phyloP scores from a whole-genome alignment of 768 basidiomycete species.

The Kwoniella botswanensis region DNA sequence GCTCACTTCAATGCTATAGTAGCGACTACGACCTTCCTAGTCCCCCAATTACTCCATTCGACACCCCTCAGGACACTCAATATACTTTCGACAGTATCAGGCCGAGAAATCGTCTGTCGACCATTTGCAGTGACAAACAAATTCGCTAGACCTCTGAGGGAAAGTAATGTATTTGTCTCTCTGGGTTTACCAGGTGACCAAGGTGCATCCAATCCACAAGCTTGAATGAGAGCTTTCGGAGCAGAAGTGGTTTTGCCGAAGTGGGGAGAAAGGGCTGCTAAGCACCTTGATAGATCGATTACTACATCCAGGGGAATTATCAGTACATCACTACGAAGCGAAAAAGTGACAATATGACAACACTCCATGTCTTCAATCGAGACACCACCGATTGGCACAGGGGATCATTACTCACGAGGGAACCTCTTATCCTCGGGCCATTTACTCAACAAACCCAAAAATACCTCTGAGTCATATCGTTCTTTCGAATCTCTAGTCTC shows the following conservation, averaged over 20 bases:
- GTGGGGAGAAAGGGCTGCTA: conserved; percentile 68
- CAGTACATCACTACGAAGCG: not conserved
- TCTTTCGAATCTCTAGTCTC: conserved; percentile 34
- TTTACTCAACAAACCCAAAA: conserved; percentile 28
- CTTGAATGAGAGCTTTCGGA: conserved; percentile 69
- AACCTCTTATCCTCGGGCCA: conserved; percentile 56
- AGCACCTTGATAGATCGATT: conserved; percentile 80
- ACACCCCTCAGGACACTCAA: conserved; percentile 63
- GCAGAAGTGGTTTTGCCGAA: conserved; percentile 63
- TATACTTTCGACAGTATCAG: conserved; percentile 40
- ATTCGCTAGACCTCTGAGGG: conserved; percentile 80
- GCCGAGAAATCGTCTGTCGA: conserved; percentile 25
- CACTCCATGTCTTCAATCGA: no score
- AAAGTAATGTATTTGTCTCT: conserved; percentile 83
- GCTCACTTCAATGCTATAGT: conserved; percentile 88
- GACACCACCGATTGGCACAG: no score
- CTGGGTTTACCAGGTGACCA: conserved; percentile 69
- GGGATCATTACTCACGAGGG: conserved; percentile 42
- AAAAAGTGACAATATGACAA: no score
- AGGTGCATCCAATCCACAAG: conserved; percentile 69
- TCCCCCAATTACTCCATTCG: conserved; percentile 68
- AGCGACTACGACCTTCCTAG: conserved; percentile 75
- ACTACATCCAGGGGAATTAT: conserved; percentile 62
- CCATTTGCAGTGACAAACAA: conserved; percentile 64
- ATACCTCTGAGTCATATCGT: conserved; percentile 32